phyloP scores from a whole-genome alignment of 2,329 filamentous ascomycete genomes.

The Colletotrichum musae region DNA sequence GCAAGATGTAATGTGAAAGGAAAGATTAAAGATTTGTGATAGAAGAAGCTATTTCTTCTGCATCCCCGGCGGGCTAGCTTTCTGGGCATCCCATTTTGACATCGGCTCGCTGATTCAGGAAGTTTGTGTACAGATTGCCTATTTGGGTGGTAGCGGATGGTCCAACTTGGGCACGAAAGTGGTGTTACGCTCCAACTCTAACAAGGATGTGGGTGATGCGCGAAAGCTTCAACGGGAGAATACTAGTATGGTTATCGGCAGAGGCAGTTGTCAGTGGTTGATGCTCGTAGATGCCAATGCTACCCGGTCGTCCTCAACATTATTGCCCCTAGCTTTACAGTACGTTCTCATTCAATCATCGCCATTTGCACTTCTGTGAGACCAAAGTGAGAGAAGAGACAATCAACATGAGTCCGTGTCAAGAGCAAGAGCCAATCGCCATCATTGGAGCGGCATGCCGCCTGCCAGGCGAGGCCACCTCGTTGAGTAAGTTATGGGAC shows the following conservation, averaged over 20 bases:
- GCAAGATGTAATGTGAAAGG: not conserved
- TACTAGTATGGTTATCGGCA: slow-evolving; percentile 1
- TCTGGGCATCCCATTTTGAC: not conserved
- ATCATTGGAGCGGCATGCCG: slow-evolving; percentile 57
- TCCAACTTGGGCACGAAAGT: not conserved
- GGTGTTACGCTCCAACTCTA: not conserved
- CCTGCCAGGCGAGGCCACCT: slow-evolving; percentile 52
- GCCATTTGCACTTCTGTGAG: not conserved
- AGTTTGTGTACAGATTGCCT: slow-evolving; percentile 15
- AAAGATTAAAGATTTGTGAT: not conserved
- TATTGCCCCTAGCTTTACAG: no score
- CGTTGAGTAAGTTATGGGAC: slow-evolving; percentile 53
- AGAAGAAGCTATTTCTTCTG: not conserved
- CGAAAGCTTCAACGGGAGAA: not conserved
- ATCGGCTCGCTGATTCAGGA: not conserved
- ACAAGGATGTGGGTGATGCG: no score
- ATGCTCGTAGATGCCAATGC: no score
- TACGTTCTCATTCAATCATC: not conserved
- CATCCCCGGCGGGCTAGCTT: not conserved
- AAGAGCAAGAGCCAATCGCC: slow-evolving; percentile 51
- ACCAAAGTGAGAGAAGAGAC: not conserved
- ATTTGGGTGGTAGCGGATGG: not conserved
- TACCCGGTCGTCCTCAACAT: not conserved
- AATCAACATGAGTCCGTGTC: slow-evolving; percentile 25
- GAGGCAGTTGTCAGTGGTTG: not conserved